These are phyloP conservation scores for Malbranchea cinnamomea DNA, from an alignment of 2,329 filamentous ascomycete species.

Conservation along the genomic window DNA sequence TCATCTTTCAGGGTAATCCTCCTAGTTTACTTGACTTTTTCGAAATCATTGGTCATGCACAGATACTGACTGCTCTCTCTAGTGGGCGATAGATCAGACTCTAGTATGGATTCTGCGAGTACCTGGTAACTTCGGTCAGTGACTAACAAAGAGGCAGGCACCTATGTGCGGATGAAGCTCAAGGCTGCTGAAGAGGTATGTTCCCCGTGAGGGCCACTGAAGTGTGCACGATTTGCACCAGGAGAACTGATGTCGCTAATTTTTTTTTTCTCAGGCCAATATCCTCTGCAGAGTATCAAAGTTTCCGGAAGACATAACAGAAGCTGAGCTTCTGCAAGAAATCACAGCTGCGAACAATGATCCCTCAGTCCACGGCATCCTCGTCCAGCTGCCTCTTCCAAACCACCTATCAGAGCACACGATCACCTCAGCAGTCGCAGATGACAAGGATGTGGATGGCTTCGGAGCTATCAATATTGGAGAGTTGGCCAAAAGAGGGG, in stretches of 20 bases:
- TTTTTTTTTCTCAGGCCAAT: constrained; percentile 48
- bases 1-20: constrained; percentile 74
- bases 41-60: background rate
- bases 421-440: constrained; percentile 76
- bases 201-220: background rate
- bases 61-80: constrained; percentile 7
- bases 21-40: constrained; percentile 3
- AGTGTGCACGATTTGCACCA: background rate
- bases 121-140: no score
- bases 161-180: constrained; percentile 99
- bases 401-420: constrained; percentile 79
- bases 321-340: constrained; percentile 71
- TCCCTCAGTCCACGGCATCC: constrained; percentile 70
- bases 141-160: constrained; percentile 43
- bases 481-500: constrained; percentile 89
- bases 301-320: constrained; percentile 64
- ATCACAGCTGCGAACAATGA: constrained; percentile 78
- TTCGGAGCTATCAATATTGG: constrained; percentile 92
- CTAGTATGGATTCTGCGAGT: constrained; percentile 47
- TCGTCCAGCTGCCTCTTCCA: constrained; percentile 86
- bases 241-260: no score
- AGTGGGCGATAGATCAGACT: constrained; percentile 91
- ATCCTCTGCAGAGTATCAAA: constrained; percentile 79
- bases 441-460: constrained; percentile 95
- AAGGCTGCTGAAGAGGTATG: constrained; percentile 85